Evolutionary conservation across 306 rosid genomes (phyloP), one percentile per base, ranked within the genome.

Genomic region (Gastrolobium bilobum): DNA sequence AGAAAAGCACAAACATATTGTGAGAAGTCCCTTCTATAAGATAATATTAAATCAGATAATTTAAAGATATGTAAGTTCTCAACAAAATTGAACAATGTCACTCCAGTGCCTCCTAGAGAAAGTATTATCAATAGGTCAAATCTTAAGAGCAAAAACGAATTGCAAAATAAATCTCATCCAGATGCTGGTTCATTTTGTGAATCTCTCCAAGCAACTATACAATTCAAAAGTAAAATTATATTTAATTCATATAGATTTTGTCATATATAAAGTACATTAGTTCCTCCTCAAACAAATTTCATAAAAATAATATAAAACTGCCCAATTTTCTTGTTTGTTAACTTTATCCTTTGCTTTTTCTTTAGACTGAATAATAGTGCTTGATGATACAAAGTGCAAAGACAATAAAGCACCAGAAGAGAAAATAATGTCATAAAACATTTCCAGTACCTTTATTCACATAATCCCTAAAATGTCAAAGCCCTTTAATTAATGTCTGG

Each of bases 131-230:
- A 7, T 43, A 6, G 56, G n/a, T 43, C 56, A 73, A 40, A 11
- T 42, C 30, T 42, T 13, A 33, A 68, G 72, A 26, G 51, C 10
- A 51, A 64, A 43, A 39, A 15, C 39, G 46, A 57, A 44, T 20
- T 43, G 35, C 52, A 33, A 71, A 69, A 69, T 69, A 69, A 48
- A 69, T 69, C 43, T 11, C 43, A 33, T 50, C 33, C 43, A 34
- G 59, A 33, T 68, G 46, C 13, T 20, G 46, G 67, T 61, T 34
- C 46, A 35, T 5, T 61, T 34, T n/a, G n/a, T 10, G 67, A 13
- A 61, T 60, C 66, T 60, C 66, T 60, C 20, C 26, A 34, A 4
- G 9, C 2, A 60, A 60, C 26, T 33, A 34, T 60, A 42, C 39
- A 34, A 33, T 11, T 34, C 43, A 33, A 34, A 66, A 43, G 38